Evolutionary conservation across 2,329 filamentous ascomycete species (phyloP).

Genomic region (Nannizzia gypsea): DNA sequence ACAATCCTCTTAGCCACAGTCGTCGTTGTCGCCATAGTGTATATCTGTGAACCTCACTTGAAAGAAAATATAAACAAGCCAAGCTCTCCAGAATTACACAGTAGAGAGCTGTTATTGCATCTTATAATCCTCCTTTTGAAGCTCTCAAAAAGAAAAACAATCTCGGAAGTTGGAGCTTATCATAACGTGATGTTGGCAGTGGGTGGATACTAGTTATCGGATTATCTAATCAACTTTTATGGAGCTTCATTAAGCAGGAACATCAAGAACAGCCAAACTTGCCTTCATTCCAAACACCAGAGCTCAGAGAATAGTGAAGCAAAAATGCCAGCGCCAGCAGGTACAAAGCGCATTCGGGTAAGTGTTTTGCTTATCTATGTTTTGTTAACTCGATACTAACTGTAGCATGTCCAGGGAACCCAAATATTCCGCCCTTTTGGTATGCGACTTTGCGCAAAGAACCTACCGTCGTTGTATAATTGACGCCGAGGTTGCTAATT

Average conservation of each 20-base stretch:
- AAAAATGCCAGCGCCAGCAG: constrained; percentile 42
- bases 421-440: constrained; percentile 39
- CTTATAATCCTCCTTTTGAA: neutral
- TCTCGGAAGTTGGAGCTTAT: neutral
- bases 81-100: neutral
- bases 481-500: neutral
- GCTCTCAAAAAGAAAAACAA: neutral
- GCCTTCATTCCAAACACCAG: neutral
- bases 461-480: constrained; percentile 25
- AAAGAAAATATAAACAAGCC: neutral
- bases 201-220: neutral
- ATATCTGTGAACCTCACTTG: neutral
- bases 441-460: constrained; percentile 16
- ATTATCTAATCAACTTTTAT: neutral
- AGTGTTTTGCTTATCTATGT: constrained; percentile 13
- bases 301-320: neutral
- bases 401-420: constrained; percentile 25
- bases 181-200: neutral
- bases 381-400: constrained; percentile 17
- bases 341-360: constrained; percentile 44
- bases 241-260: neutral
- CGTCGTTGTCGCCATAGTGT: constrained; percentile 19
- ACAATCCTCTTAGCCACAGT: constrained; percentile 64
- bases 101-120: neutral
- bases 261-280: neutral